Percentiles rank a stretch among this genome's conserved stretches.
Conservation (phyloP, 2,329 filamentous ascomycete genomes). For the Pseudocercospora fijiensis region DNA sequence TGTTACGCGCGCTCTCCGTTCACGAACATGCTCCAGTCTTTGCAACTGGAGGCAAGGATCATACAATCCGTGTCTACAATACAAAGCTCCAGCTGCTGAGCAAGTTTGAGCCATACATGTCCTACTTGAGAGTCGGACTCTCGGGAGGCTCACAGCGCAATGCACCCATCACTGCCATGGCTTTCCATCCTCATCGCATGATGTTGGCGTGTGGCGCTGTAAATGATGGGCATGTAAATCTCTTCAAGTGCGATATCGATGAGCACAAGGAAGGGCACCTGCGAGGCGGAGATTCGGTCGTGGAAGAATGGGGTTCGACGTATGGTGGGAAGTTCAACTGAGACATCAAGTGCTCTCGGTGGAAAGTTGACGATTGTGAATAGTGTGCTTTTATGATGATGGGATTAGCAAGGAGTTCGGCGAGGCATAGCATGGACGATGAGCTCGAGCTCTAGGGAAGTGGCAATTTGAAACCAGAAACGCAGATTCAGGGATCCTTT, state of each 20-base stretch:
- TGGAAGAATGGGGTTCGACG: slow-evolving; percentile 11
- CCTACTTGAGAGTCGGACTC: slow-evolving; percentile 41
- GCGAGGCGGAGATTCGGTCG: slow-evolving; percentile 10
- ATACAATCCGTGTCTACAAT: slow-evolving; percentile 90
- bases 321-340: neutral
- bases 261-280: slow-evolving; percentile 20
- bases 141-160: slow-evolving; percentile 44
- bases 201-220: slow-evolving; percentile 83
- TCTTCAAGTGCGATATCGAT: slow-evolving; percentile 56
- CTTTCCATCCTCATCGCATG: slow-evolving; percentile 93
- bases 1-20: slow-evolving; percentile 72
- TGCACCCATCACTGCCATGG: slow-evolving; percentile 80
- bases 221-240: slow-evolving; percentile 85
- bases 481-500: neutral
- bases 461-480: neutral
- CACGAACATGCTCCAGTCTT: slow-evolving; percentile 97
- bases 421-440: neutral
- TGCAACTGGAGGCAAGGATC: slow-evolving; percentile 84
- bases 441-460: neutral
- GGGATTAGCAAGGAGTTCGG: neutral
- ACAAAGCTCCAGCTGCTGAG: slow-evolving; percentile 67
- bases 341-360: neutral
- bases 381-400: neutral
- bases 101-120: slow-evolving; percentile 83
- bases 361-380: neutral